These are phyloP conservation scores for Asterochloris erici DNA, from an alignment of 139 green algal species.

Conservation along the genomic window DNA sequence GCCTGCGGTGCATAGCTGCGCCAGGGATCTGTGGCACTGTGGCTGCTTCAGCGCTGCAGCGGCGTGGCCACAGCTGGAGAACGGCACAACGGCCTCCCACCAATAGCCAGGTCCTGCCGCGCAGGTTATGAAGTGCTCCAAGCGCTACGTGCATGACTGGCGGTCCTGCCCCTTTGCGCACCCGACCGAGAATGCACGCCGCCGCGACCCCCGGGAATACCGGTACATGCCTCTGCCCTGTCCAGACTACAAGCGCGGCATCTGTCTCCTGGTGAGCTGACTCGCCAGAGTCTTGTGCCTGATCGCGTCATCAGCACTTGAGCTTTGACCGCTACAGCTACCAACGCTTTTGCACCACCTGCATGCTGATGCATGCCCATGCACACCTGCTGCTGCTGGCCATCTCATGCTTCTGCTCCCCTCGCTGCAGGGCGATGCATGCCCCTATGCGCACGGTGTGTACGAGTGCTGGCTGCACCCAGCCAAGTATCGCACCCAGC, in stretches of 20 bases:
- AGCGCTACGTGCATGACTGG: conserved; percentile 93
- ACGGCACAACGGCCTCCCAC: neutral
- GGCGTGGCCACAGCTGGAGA: too few relatives aligned
- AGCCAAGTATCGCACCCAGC: conserved; percentile 74
- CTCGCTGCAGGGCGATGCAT: conserved; percentile 59
- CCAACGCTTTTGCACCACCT: neutral
- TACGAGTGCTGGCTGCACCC: conserved; percentile 93
- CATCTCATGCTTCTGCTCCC: too few relatives aligned
- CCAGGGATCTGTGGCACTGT: too few relatives aligned
- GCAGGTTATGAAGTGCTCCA: conserved; percentile 74
- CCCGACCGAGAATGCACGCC: conserved; percentile 91
- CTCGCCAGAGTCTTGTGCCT: neutral
- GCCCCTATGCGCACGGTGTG: conserved; percentile 85
- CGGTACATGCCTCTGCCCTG: conserved; percentile 74
- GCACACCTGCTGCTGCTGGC: conserved; percentile 51
- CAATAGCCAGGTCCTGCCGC: neutral
- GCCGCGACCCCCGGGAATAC: conserved; percentile 85
- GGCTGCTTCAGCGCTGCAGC: too few relatives aligned
- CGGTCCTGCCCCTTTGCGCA: conserved; percentile 95
- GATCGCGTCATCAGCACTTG: neutral
- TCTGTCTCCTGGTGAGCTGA: conserved; percentile 30
- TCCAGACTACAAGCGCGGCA: conserved; percentile 88
- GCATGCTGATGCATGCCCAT: neutral
- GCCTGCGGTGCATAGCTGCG: too few relatives aligned
- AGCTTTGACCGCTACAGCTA: neutral